Percentiles rank a stretch among this genome's conserved stretches.
phyloP scores from a whole-genome alignment of 352 stramenopile species.

The Phytophthora foliorum region DNA sequence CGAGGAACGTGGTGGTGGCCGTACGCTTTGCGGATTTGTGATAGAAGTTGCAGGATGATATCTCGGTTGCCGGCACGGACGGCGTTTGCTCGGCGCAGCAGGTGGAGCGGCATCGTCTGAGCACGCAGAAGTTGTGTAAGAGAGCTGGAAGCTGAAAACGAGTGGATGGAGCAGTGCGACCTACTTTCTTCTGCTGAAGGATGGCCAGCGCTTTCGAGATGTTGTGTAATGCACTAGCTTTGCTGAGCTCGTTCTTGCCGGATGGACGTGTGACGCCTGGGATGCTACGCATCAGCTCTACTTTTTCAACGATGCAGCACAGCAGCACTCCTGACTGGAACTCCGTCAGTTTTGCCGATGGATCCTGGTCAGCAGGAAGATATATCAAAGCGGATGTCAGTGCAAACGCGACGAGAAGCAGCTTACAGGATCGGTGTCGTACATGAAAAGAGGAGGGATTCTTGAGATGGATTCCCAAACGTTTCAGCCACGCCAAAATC shows the following conservation, averaged over 20 bases:
- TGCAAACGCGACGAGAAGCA: not conserved
- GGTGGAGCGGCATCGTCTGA: conserved; percentile 61
- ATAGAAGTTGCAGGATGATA: conserved; percentile 52
- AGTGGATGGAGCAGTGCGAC: not conserved
- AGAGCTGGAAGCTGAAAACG: not conserved
- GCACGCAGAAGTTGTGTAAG: not conserved
- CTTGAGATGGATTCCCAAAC: conserved; percentile 41
- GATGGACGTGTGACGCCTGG: conserved; percentile 50
- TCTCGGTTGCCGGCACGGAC: conserved; percentile 47
- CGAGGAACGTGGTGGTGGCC: conserved; percentile 33
- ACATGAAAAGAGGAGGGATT: conserved; percentile 47
- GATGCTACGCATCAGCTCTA: conserved; percentile 74
- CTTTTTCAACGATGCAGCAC: conserved; percentile 72
- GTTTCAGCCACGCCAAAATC: conserved; percentile 53
- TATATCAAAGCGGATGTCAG: conserved; percentile 1
- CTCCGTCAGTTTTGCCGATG: conserved; percentile 39
- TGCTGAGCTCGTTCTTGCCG: conserved; percentile 41
- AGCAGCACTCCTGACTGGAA: conserved; percentile 74
- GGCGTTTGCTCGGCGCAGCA: conserved; percentile 51
- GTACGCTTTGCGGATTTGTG: conserved; percentile 60
- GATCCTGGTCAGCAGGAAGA: conserved; percentile 33
- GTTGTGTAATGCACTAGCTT: conserved; percentile 77
- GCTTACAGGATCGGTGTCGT: conserved; percentile 1
- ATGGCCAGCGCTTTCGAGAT: conserved; percentile 73
- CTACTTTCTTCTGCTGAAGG: conserved; percentile 72